Conservation (phyloP, 805 yeast species). For the Diddensiella transvaalensis region DNA sequence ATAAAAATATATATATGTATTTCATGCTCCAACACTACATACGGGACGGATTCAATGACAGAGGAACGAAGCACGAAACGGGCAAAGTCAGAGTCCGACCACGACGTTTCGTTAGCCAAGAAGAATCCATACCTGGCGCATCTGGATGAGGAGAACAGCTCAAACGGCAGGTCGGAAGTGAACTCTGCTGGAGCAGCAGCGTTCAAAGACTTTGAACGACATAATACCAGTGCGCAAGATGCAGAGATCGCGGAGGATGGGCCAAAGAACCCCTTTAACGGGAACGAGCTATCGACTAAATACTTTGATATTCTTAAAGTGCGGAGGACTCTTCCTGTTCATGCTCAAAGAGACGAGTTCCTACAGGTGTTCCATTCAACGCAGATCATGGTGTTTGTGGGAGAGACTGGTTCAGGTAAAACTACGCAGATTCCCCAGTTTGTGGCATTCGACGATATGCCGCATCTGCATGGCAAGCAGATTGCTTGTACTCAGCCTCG, state of each 20-base stretch:
- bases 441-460: conserved; percentile 87
- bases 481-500: conserved; percentile 96
- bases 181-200: not conserved
- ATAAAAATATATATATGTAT: not conserved
- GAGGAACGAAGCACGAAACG: conserved; percentile 18
- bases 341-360: conserved; percentile 88
- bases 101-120: conserved; percentile 2
- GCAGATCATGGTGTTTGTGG: conserved; percentile 96
- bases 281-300: conserved; percentile 53
- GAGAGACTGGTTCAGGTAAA: conserved; percentile 99
- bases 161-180: conserved; percentile 4
- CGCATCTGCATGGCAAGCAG: conserved; percentile 75
- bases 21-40: too few species aligned
- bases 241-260: conserved; percentile 42
- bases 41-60: conserved; percentile 11
- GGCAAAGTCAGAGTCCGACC: conserved; percentile 10
- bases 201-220: conserved; percentile 23
- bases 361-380: conserved; percentile 75
- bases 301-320: conserved; percentile 74
- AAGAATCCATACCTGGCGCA: conserved; percentile 34
- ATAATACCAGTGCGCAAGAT: conserved; percentile 32
- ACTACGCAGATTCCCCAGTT: conserved; percentile 98
- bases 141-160: conserved; percentile 21
- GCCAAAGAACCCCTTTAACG: conserved; percentile 74
- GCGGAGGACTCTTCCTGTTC: conserved; percentile 89